Percentiles rank a stretch among this genome's conserved stretches.
phyloP scores from a whole-genome alignment of 2,329 filamentous ascomycete species.

The Aureobasidium melanogenum region DNA sequence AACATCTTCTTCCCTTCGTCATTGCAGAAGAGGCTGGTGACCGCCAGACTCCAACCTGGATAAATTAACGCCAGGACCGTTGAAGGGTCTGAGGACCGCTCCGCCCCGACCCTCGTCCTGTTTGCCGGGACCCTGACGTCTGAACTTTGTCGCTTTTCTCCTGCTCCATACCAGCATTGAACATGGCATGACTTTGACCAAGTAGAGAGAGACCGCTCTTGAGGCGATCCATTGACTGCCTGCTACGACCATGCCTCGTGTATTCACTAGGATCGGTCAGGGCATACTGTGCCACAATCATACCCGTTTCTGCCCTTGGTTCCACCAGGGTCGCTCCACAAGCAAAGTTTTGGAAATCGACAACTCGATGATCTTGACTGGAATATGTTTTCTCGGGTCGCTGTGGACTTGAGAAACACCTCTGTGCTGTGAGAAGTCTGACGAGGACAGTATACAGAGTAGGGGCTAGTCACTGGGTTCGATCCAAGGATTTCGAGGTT shows the following conservation, averaged over 20 bases:
- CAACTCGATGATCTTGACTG: neutral
- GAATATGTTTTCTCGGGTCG: too few relatives aligned
- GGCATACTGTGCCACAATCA: neutral
- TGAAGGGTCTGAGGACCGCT: neutral
- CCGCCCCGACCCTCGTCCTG: neutral
- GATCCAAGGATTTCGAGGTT: too few relatives aligned
- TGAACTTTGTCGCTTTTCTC: neutral
- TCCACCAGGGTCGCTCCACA: neutral
- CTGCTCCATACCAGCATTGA: neutral
- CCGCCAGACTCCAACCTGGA: neutral
- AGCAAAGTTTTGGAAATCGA: neutral
- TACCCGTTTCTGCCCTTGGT: neutral
- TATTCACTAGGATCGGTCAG: too few relatives aligned
- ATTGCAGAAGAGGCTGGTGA: conserved; percentile 11
- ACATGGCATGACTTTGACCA: neutral
- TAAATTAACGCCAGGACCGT: conserved; percentile 2
- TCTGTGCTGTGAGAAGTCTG: neutral
- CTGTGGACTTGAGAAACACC: neutral
- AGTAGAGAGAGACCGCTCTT: neutral
- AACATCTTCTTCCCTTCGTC: neutral
- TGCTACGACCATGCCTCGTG: neutral
- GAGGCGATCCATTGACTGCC: neutral
- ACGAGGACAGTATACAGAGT: too few relatives aligned
- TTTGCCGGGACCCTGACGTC: conserved; percentile 3
- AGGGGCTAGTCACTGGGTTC: too few relatives aligned